Percentiles rank a stretch among this genome's conserved stretches.
Conservation (phyloP, 495 filamentous ascomycete genomes). For the Apiosordaria backusii region DNA sequence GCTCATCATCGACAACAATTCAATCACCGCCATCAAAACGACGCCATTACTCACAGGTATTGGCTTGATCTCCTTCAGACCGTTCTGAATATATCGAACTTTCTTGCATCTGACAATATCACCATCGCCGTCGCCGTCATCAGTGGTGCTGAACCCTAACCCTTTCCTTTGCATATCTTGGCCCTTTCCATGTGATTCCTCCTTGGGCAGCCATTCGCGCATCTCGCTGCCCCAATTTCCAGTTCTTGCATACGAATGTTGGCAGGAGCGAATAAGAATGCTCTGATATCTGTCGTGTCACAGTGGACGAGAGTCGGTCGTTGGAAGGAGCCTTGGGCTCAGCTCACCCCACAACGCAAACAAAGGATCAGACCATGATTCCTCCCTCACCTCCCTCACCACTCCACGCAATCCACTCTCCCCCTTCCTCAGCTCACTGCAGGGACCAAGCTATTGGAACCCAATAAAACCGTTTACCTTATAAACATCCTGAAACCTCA, state of each 20-base stretch:
- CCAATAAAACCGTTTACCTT: background rate
- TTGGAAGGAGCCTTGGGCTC: background rate
- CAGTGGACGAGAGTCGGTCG: background rate
- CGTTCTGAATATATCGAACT: background rate
- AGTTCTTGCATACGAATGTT: background rate
- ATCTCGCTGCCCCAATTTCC: background rate
- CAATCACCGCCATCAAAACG: no score
- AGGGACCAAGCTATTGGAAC: background rate
- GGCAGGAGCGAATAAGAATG: background rate
- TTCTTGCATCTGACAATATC: background rate
- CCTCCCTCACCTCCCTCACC: background rate
- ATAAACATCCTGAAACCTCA: background rate
- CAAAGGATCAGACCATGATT: background rate
- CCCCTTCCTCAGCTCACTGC: background rate
- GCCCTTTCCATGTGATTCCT: background rate
- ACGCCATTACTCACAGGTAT: no score
- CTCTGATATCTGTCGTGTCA: background rate
- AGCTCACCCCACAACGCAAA: constrained; percentile 5
- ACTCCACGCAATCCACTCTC: background rate
- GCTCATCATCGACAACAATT: no score
- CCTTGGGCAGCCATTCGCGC: background rate
- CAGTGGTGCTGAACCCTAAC: background rate
- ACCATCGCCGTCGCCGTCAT: background rate
- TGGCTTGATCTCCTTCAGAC: no score
- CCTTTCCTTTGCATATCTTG: background rate